These are phyloP conservation scores for Loxodes magnus DNA, from an alignment of 73 alveolate species.

Conservation along the genomic window DNA sequence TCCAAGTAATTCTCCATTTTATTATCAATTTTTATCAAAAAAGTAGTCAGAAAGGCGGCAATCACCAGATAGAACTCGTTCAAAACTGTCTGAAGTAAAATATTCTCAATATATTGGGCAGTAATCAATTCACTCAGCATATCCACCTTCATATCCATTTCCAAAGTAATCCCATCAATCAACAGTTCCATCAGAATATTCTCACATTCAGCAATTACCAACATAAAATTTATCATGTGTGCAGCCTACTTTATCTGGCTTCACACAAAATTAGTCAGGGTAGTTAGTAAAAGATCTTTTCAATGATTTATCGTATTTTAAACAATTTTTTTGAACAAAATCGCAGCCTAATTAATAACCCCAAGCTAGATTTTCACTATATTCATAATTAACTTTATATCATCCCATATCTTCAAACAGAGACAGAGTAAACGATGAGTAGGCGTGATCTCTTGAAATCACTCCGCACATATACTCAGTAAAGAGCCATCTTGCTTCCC, in stretches of 20 bases:
- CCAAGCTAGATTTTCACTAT: background rate
- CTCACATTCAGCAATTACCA: slow-evolving; percentile 4
- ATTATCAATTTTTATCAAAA: too few species aligned
- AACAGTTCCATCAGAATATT: background rate
- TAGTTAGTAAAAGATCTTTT: too few species aligned
- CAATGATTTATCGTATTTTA: background rate
- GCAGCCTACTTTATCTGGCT: background rate
- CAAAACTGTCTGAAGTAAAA: too few species aligned
- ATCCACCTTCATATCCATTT: slow-evolving; percentile 2
- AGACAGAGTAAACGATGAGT: background rate
- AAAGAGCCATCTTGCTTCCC: too few species aligned
- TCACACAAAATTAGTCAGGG: background rate
- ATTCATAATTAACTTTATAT: slow-evolving; percentile 3
- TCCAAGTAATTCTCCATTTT: too few species aligned
- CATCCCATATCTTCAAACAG: slow-evolving; percentile 12
- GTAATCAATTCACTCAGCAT: background rate
- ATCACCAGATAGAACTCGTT: too few species aligned
- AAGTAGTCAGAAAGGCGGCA: too few species aligned
- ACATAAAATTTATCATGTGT: background rate
- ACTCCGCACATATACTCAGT: too few species aligned
- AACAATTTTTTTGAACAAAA: slow-evolving; percentile 4
- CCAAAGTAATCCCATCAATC: slow-evolving; percentile 5
- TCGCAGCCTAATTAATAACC: slow-evolving; percentile 5
- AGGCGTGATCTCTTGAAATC: too few species aligned
- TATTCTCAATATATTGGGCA: too few species aligned